Base-by-base conservation (phyloP, 2,329 filamentous ascomycete species). In the Thielaviopsis musarum region DNA sequence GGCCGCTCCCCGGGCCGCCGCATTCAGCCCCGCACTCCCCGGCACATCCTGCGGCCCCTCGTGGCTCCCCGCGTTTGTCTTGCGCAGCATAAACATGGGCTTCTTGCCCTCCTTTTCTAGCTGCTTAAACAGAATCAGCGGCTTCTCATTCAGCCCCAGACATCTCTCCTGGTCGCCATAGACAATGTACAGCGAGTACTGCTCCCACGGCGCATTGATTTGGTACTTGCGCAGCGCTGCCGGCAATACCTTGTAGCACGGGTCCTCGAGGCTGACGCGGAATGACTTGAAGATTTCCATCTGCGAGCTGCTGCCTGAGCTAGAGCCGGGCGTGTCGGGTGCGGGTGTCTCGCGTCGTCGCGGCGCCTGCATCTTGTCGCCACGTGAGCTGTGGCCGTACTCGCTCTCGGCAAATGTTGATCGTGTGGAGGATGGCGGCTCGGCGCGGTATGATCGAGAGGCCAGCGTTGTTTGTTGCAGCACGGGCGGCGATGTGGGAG, bases 201-300 rank as follows among this genome's bases (percentile, higher is more conserved):
- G 89, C 65, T 94, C 88, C 87, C 91, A 96, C 56, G 95, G 91
- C 22, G 91, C 91, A 65, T 94, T 91, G 74, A 98, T 98, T 69
- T 97, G 93, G 73, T 98, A 98, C 70, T 96, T 95, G 70, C 94
- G 94, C 19, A 98, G 79, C 2, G 93, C 93, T 17, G 94, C 93
- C 1, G 93, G 93, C 1, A 98, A 78, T 28, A 98, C 93, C 70
- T 96, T 96, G 75, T 95, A 87, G 73, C 93, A 98, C 2, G 93
- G 93, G 68, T 98, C 93, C 65, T 98, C 93, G 80, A 97, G 94
- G 69, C 88, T 93, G 63, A 98, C 93, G 48, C 91, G 85, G 79
- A 98, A 98, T 1, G 88, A 95, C 71, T 98, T 98, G 82, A 97
- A 97, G 62, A 98, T 96, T 71, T 98, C 93, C 62, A 96, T 91